Evolutionary conservation across 108 stramenopile genomes (phyloP).

Genomic region (Schizochytrium sp.): DNA sequence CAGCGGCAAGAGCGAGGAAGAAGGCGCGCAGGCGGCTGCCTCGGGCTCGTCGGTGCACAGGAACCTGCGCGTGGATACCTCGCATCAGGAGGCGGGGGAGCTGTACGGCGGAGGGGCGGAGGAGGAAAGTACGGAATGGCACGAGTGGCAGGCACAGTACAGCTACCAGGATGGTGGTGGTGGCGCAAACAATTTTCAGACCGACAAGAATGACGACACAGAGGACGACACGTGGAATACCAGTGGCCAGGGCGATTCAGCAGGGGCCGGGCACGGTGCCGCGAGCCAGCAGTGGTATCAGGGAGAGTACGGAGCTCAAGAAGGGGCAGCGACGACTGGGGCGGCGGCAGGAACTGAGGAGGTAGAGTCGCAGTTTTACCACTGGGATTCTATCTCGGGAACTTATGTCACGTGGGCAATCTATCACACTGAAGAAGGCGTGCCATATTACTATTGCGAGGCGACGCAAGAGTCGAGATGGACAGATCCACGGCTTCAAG

Average conservation of each 20-base stretch:
- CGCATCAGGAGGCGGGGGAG: no score
- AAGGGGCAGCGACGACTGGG: neutral
- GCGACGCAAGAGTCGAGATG: constrained; percentile 17
- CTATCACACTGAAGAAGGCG: constrained; percentile 35
- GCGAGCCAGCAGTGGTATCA: no score
- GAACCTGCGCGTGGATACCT: neutral
- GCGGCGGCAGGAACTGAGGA: neutral
- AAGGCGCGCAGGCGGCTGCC: no score
- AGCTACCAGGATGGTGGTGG: no score
- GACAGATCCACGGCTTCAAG: constrained; percentile 16
- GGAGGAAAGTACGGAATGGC: neutral
- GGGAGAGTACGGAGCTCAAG: no score
- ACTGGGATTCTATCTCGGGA: constrained; percentile 21
- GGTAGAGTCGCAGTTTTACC: neutral
- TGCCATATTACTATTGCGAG: neutral
- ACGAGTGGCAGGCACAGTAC: neutral
- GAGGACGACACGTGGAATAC: neutral
- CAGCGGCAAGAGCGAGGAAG: no score
- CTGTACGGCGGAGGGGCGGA: neutral
- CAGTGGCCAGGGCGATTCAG: no score
- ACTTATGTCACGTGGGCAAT: constrained; percentile 13
- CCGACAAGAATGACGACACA: neutral
- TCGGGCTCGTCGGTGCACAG: neutral
- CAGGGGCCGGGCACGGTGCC: no score
- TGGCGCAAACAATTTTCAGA: neutral